Base-by-base conservation (phyloP, 2,329 filamentous ascomycete species). In the Clonostachys solani region DNA sequence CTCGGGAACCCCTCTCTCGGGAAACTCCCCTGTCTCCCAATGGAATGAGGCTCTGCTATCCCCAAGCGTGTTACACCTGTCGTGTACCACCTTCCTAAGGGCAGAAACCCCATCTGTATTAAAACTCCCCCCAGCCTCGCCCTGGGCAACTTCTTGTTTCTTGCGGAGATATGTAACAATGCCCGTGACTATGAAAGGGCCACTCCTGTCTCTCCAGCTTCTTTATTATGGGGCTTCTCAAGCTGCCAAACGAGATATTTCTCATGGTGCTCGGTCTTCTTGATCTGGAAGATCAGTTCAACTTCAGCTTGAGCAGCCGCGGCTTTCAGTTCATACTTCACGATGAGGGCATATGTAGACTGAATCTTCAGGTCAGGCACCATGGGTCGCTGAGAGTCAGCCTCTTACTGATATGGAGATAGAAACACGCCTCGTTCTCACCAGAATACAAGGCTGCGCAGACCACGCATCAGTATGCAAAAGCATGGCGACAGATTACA, bases 201-300 rank as follows among this genome's bases (percentile, higher is more conserved):
- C 8, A 29, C 9, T 29, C 23, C 23, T 29, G 10, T 29, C 23
- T 29, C 23, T 8, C 23, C 23, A 29, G 23, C 23, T 29, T 29
- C 23, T 29, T 29, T 10, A 38, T 12, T n/a, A 67, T 69, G 62
- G 58, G 60, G 43, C 54, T 72, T 18, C 49, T 60, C 35, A 53
- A 49, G 15, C 49, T 88, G 12, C 84, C 85, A 0, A 83, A 79
- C 57, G 86, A 89, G 62, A 69, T 88, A n/a, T 64, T 86, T 29
- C 77, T 78, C 44, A 72, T 78, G 45, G 75, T 88, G 45, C 71
- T 76, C 8, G 67, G 68, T 7, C 64, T 71, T 47, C 69, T 89
- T 35, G 69, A 76, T 16, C 64, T 84, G 23, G 72, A 80, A 42
- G 81, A 86, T 52, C 70, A 81, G 37, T 73, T 82, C 49, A 70